These are phyloP conservation scores for Talaromyces stipitatus DNA, from an alignment of 495 filamentous ascomycete genomes.

Conservation along the genomic window DNA sequence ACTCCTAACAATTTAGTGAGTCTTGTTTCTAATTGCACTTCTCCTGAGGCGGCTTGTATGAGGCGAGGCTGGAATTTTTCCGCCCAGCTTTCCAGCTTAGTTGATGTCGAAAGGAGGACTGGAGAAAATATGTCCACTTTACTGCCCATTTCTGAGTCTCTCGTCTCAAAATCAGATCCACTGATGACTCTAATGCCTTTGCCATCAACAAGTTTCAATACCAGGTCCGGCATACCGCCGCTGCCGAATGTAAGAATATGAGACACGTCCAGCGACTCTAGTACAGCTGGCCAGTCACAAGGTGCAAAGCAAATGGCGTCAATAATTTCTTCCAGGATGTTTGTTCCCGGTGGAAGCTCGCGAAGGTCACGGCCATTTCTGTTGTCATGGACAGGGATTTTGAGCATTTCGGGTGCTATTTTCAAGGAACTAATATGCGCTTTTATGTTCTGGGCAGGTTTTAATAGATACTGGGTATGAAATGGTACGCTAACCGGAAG, in stretches of 20 bases:
- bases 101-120: neutral
- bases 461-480: conserved; percentile 22
- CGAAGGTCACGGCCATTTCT: conserved; percentile 18
- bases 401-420: conserved; percentile 7
- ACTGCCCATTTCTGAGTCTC: neutral
- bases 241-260: neutral
- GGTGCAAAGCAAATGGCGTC: neutral
- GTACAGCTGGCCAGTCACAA: neutral
- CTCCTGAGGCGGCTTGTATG: neutral
- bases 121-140: neutral
- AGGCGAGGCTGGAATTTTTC: conserved; percentile 53
- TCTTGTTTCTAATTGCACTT: neutral
- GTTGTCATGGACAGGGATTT: conserved; percentile 24
- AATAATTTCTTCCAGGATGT: neutral
- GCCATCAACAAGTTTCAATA: neutral
- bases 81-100: conserved; percentile 16
- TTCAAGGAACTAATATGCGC: neutral
- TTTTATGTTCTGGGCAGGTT: neutral
- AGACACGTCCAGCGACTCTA: neutral
- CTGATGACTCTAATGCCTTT: neutral
- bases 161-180: neutral
- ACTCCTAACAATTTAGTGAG: conserved; percentile 23
- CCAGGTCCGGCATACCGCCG: neutral
- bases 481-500: conserved; percentile 26
- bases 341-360: neutral